Evolutionary conservation across 2,329 filamentous ascomycete species (phyloP), one percentile per base, ranked within the genome.

Genomic region (Arthrobotrys musiformis): DNA sequence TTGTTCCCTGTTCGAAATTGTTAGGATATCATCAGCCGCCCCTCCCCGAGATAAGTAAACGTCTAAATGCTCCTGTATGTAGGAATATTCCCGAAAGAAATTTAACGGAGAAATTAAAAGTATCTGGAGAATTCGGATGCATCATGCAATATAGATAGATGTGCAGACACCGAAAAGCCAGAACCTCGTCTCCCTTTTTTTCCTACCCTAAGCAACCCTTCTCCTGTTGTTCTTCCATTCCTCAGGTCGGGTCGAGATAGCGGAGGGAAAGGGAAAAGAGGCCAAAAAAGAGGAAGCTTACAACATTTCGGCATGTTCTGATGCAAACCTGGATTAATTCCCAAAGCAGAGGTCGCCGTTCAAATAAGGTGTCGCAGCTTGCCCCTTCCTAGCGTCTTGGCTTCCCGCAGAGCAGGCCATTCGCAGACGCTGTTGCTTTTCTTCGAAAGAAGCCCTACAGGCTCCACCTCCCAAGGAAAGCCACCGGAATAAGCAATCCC

Each of bases 341-440:
- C 72, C 72, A 76, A 76, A 70, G 42, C 15, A 70, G 72, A 76
- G 72, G 72, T 76, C 72, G 72, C 72, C 72, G 72, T 76, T 76
- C 72, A 76, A 76, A 76, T 76, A 76, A 76, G 72, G 63, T 76
- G 72, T 76, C 72, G 64, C 64, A 64, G 44, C 63, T 58, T 33
- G 72, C 64, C 56, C 56, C 54, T 54, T 40, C 33, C 50, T 76
- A 76, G 72, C 72, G 58, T 60, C 72, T 76, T 76, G 72, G 72
- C 72, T 76, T 69, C 72, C 70, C 60, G 66, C 54, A 44, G 30
- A 64, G 42, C 54, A 61, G 62, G 61, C 69, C 48, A 73, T 24
- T 70, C 58, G 35, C 56, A 56, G 26, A 33, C 56, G 46, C 56
- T 42, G 58, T 11, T 40, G 48, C 61, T 70, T 37, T 54, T 26